Evolutionary conservation across 108 stramenopile species (phyloP), one percentile per base, ranked within the genome.

Genomic region (Cyclotella choctawhatcheeana): DNA sequence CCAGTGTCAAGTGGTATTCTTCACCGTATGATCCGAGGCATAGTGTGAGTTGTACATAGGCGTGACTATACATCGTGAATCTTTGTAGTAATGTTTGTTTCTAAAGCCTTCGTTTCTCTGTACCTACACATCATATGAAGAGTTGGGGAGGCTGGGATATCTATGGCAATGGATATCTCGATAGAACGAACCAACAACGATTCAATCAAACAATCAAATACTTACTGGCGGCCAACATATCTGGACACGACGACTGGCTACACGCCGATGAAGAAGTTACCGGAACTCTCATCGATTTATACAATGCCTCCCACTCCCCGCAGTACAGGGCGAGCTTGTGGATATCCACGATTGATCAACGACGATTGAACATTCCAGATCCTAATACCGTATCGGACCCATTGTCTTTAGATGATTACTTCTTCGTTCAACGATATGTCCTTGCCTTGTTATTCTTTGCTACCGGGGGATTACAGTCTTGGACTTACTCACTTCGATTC

Each of bases 351-450:
- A 22, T 54, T 48, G 79, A 80, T 44, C 29, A 47, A 34, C 37
- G 32, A 30, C 31, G 67, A 21, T 44, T 77, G 32, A 2, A 35
- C 2, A 71, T 71, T 34, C 69, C 37, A 12, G 37, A 40, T 40
- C 37, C 61, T 17, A 22, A 47, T 12, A 26, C 54, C 8, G 26
- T 47, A 21, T 24, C 14, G 8, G 33, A 54, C 22, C 29, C n/a
- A 25, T 47, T 16, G 18, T 16, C 59, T 10, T 56, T 62, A 7
- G 67, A 68, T 26, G 79, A 73, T 44, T 80, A 80, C 43, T 58
- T 44, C 13, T 80, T 80, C 58, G 18, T 80, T 7, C 79, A 80
- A 37, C 51, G 79, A 33, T 80, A 80, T 22, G 45, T 71, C n/a
- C 40, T 80, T 1, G 71, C 79, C 5, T 58, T 71, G 8, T 24